Evolutionary conservation across 2,329 filamentous ascomycete species (phyloP), one percentile per base, ranked within the genome.

Genomic region (Xylariaceae sp.): DNA sequence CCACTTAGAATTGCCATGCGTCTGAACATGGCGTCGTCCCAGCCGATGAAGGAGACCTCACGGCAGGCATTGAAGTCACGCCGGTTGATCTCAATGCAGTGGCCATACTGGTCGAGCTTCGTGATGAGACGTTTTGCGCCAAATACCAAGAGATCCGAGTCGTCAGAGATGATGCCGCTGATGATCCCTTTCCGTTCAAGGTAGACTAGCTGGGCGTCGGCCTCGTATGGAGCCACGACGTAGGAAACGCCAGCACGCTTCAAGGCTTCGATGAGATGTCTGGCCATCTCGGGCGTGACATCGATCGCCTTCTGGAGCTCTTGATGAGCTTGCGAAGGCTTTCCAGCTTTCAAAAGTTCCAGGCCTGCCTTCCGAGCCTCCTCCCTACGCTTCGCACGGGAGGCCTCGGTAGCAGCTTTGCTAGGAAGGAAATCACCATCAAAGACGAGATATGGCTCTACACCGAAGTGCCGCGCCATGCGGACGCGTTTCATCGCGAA

Each of bases 261-360:
- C 54, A 97, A 71, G 60, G 94, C 87, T 51, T 96, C 88, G 42
- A 98, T 98, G 37, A 97, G 67, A 50, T 85, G 75, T 5, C 86
- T 79, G 6, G 92, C 92, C 94, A 98, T 98, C 54, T 92, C 82
- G 2, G 94, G 90, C 2, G 92, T 97, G 26, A 98, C 81, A 61
- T 98, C 92, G 44, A 97, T 84, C 31, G 89, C 85, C 61, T 97
- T 98, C 59, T 97, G 90, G 40, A 97, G 76, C 62, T 97, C 88
- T 31, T 81, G 70, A 41, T 89, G 79, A 8, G 92, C 92, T 56
- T 90, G 84, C 0, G 83, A 73, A 2, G 76, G 72, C 59, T 90
- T 89, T 18, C 92, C 90, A 23, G 88, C 83, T 44, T 81, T 82
- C 40, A 95, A 70, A 9, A 96, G 68, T 56, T 92, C 87, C 43